Base-by-base conservation (phyloP, 2,329 filamentous ascomycete species). In the Aureobasidium sp. region DNA sequence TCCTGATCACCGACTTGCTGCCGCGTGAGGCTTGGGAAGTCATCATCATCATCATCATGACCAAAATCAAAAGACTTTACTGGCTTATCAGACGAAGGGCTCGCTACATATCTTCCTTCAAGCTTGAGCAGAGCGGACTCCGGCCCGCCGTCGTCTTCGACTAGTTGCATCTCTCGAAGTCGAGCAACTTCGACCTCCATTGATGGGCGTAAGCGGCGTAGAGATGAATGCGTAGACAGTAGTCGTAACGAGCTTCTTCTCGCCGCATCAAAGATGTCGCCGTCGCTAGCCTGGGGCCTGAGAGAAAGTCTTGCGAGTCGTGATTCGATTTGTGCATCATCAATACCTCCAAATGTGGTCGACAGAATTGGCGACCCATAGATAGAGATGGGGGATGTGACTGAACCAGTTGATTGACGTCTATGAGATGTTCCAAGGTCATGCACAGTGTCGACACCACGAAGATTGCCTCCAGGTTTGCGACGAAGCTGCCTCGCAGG, bases 71-170 rank as follows among this genome's bases (percentile, higher is more conserved):
- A 48, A 7, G 49, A 42, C 31, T 47, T 57, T 1, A 27, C 55
- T 20, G 34, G 37, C 9, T 41, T 37, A 17, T 48, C 51, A 25
- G 49, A 58, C 39, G 14, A 56, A 58, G 22, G 48, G 34, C 51
- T 55, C 5, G 44, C 29, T 70, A 87, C 82, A 68, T 87, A 94
- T 67, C 85, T 93, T 11, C 94, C 94, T 76, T 99, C 94, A 0
- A 99, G 81, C 70, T 97, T 99, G 68, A 92, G 76, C 56, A 99
- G 74, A 0, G 94, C 90, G n/a, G 92, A 91, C 71, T 97, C 94
- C 29, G 97, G 87, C 14, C 93, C 93, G 7, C 91, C 91, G 70
- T 95, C 78, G 49, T 78, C 78, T 25, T 77, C 90, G 64, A 95
- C 90, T 70, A 97, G 92, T 0, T 93, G 91, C 29, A 97, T 90